Base-by-base conservation (phyloP, 2,329 filamentous ascomycete species). In the Fusarium succisae region DNA sequence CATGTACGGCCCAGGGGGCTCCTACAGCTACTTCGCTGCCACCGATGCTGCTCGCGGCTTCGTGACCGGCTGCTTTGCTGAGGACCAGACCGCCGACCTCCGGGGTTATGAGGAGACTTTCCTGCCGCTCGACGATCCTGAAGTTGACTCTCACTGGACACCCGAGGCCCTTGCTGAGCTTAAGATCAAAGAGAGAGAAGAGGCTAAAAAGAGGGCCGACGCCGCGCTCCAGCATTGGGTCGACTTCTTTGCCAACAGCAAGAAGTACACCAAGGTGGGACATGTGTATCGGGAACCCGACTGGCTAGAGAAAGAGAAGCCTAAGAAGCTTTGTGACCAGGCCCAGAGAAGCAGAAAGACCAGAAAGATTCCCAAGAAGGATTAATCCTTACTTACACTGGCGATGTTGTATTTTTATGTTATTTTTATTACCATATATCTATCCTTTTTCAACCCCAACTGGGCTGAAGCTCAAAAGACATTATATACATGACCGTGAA, bases 11-110 rank as follows among this genome's bases (percentile, higher is more conserved):
- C 92, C 95, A 0, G 95, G 94, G 35, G 96, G 95, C 9, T 91
- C 91, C 43, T 99, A 99, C 86, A 88, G 91, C 79, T 92, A 93
- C 84, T 98, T 99, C 82, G 90, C 95, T 0, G 96, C 96, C 69
- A 88, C 88, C 71, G 96, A 99, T 83, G 95, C 96, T 39, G 91
- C 93, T 20, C 92, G 96, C 55, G 94, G 92, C 26, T 99, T 95
- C 82, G 91, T 99, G 15, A 98, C 96, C 5, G 94, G 94, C 24
- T 99, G 96, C 83, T 99, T 99, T 84, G 86, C 90, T 44, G 92
- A 94, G 73, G 96, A 99, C 86, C 86, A 91, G 38, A 96, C 92
- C 5, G 88, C 93, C 8, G 96, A 99, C 84, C 85, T 98, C 81
- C 90, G 93, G 70, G 96, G 96, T 51, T 92, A 94, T 9, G 96